phyloP scores from a whole-genome alignment of 768 basidiomycete species.

The Psilocybe sp. region DNA sequence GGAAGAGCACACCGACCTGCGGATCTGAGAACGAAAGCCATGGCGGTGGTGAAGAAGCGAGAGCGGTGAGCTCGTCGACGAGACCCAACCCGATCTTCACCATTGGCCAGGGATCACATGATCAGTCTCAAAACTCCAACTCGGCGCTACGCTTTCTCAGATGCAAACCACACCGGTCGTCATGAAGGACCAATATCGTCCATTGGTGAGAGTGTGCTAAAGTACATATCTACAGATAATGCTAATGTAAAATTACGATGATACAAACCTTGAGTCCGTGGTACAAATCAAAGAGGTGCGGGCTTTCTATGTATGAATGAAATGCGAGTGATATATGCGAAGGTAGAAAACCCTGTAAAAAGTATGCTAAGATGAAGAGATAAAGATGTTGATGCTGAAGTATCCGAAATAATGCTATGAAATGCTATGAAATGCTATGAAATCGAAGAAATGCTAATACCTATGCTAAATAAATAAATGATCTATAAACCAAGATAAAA shows the following conservation, averaged over 20 bases:
- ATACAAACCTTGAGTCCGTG: neutral
- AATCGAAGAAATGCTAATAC: neutral
- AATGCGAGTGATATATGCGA: neutral
- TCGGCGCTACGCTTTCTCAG: neutral
- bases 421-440: neutral
- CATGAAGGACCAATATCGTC: too few relatives aligned
- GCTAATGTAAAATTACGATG: neutral
- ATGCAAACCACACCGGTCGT: too few relatives aligned
- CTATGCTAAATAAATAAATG: conserved; percentile 1
- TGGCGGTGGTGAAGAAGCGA: conserved; percentile 21
- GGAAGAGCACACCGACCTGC: conserved; percentile 28
- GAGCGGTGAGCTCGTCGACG: conserved; percentile 5
- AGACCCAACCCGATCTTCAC: conserved; percentile 13
- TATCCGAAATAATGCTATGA: neutral
- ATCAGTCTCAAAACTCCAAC: conserved; percentile 1
- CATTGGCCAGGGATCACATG: conserved; percentile 21
- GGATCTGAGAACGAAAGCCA: conserved; percentile 46
- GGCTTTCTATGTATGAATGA: neutral
- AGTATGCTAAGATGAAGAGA: conserved; percentile 1
- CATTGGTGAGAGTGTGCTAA: neutral
- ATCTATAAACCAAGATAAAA: neutral
- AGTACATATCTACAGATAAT: neutral
- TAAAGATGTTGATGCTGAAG: neutral
- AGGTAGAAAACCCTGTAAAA: conserved; percentile 4
- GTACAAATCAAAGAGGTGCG: neutral